A percentile compares a stretch with the other conserved stretches of the same genome.
These are phyloP conservation scores for Scheffersomyces parashehatae DNA, from an alignment of 1,139 yeast species.

Conservation along the genomic window DNA sequence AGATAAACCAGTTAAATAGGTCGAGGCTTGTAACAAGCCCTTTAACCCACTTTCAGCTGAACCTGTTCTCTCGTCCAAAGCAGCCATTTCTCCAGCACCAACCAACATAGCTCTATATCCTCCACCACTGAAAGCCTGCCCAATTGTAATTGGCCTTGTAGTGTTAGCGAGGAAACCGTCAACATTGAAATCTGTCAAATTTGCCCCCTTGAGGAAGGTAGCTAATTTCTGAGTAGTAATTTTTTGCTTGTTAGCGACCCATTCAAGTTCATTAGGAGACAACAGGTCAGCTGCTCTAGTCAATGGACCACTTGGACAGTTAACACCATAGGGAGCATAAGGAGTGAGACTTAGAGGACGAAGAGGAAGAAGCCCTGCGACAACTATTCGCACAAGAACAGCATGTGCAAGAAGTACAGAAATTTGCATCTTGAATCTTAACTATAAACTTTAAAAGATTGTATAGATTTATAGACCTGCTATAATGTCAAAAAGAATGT, in stretches of 20 bases:
- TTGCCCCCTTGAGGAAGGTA: conserved; percentile 22
- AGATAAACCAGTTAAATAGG: conserved; percentile 23
- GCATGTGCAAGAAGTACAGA: too few relatives aligned
- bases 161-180: conserved; percentile 14
- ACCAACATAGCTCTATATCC: conserved; percentile 87
- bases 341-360: not conserved
- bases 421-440: too few relatives aligned
- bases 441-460: too few relatives aligned
- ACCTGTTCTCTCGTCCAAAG: conserved; percentile 70
- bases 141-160: conserved; percentile 50
- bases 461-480: too few relatives aligned
- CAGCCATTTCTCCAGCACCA: conserved; percentile 85
- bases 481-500: too few relatives aligned
- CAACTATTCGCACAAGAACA: too few relatives aligned
- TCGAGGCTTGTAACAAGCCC: conserved; percentile 21
- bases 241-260: conserved; percentile 50
- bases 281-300: conserved; percentile 27
- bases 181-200: conserved; percentile 17
- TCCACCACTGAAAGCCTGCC: conserved; percentile 86
- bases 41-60: conserved; percentile 32
- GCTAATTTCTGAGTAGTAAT: conserved; percentile 53
- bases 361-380: too few relatives aligned
- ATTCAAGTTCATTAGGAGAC: conserved; percentile 34
- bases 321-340: conserved; percentile 61
- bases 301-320: conserved; percentile 36